Evolutionary conservation across 164 flowering plant species (phyloP).

Genomic region (Magnolia officinalis): DNA sequence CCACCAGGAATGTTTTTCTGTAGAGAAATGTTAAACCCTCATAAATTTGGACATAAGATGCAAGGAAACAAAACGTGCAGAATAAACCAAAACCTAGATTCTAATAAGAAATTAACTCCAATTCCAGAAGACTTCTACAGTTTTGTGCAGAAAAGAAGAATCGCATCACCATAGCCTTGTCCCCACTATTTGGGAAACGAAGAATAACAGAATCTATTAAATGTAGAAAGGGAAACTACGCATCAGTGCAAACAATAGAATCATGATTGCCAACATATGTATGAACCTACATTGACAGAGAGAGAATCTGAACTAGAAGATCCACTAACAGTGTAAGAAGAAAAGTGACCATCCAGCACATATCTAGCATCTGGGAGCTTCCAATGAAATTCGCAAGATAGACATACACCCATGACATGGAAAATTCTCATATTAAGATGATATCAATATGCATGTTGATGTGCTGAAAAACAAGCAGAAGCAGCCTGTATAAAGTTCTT

Average conservation of each 20-base stretch:
- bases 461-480: too few relatives aligned
- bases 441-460: too few relatives aligned
- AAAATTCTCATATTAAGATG: too few relatives aligned
- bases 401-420: too few relatives aligned
- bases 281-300: neutral
- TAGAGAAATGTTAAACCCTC: constrained; percentile 9
- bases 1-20: constrained; percentile 62
- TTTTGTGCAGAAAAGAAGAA: neutral
- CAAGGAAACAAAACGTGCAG: neutral
- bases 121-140: neutral
- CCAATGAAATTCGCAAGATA: too few relatives aligned
- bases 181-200: neutral
- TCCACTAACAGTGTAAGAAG: neutral
- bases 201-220: neutral
- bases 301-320: neutral
- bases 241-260: neutral
- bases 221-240: neutral
- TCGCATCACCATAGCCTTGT: neutral
- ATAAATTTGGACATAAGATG: neutral
- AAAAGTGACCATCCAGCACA: neutral
- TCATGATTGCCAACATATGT: neutral
- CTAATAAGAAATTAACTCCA: neutral
- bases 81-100: neutral
- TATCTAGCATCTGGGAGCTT: too few relatives aligned
- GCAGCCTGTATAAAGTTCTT: too few relatives aligned